phyloP scores from a whole-genome alignment of 1,284 basidiomycete species.

The Ganoderma boninense region DNA sequence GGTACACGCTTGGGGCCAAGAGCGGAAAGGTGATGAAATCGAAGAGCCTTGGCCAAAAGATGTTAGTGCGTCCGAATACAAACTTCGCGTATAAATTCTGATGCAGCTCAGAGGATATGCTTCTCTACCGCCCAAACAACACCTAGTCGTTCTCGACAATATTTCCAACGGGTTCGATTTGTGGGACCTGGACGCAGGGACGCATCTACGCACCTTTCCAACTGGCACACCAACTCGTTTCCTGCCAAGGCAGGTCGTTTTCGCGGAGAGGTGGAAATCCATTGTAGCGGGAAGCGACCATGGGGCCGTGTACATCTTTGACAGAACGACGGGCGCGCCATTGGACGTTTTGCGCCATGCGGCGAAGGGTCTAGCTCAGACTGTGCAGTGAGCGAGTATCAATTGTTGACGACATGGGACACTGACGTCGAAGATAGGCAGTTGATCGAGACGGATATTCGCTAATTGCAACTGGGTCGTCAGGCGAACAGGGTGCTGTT shows the following conservation, averaged over 20 bases:
- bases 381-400: constrained; percentile 6
- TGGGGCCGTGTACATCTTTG: constrained; percentile 14
- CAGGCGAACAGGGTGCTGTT: neutral
- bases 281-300: constrained; percentile 18
- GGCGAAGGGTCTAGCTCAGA: constrained; percentile 11
- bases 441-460: neutral
- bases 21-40: too few species aligned
- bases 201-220: constrained; percentile 8
- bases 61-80: constrained; percentile 1
- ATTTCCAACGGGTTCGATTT: constrained; percentile 10
- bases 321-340: constrained; percentile 13
- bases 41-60: constrained; percentile 9
- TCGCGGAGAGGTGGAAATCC: constrained; percentile 10
- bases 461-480: constrained; percentile 3
- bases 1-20: too few species aligned
- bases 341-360: constrained; percentile 12
- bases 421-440: constrained; percentile 1
- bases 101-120: constrained; percentile 14
- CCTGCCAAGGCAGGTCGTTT: constrained; percentile 12
- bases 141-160: constrained; percentile 13
- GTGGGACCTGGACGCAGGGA: constrained; percentile 5
- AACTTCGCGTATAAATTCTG: neutral
- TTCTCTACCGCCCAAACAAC: constrained; percentile 3
- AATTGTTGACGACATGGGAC: neutral
- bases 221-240: constrained; percentile 7